phyloP scores from a whole-genome alignment of 2,329 filamentous ascomycete species.

The Scedosporium minutisporum region DNA sequence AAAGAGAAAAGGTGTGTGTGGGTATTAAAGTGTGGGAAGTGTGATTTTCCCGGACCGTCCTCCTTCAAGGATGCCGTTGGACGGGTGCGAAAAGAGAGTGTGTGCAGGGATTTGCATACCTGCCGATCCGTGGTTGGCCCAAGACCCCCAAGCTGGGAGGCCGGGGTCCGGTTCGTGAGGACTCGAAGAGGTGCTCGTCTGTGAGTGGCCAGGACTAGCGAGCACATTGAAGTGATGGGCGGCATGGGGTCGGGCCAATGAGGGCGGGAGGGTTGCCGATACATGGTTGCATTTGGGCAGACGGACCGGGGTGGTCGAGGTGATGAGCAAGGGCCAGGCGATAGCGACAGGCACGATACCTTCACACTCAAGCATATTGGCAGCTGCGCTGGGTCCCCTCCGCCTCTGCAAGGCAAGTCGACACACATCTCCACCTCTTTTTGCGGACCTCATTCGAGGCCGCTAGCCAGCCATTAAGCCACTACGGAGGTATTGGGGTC shows the following conservation, averaged over 20 bases:
- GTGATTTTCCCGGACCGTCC: neutral
- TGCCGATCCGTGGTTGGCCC: neutral
- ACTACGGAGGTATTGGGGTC: neutral
- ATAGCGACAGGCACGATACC: no score
- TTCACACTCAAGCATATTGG: no score
- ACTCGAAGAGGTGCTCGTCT: neutral
- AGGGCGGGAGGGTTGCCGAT: neutral
- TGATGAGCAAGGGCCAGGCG: neutral
- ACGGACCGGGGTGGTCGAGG: neutral
- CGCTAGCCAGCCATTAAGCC: neutral
- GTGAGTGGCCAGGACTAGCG: neutral
- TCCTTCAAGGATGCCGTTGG: neutral
- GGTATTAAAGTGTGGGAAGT: neutral
- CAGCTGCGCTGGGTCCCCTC: no score
- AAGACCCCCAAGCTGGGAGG: neutral
- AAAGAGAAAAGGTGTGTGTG: no score
- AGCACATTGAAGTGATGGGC: neutral
- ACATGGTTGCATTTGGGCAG: neutral
- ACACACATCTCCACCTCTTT: no score
- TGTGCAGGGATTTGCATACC: neutral
- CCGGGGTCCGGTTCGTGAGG: neutral
- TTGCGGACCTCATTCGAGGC: no score
- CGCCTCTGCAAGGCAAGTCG: no score
- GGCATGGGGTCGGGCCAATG: slow-evolving; percentile 1
- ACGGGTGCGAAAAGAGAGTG: neutral